These are phyloP conservation scores for Eimeria necatrix DNA, from an alignment of 169 alveolate genomes.

Conservation along the genomic window DNA sequence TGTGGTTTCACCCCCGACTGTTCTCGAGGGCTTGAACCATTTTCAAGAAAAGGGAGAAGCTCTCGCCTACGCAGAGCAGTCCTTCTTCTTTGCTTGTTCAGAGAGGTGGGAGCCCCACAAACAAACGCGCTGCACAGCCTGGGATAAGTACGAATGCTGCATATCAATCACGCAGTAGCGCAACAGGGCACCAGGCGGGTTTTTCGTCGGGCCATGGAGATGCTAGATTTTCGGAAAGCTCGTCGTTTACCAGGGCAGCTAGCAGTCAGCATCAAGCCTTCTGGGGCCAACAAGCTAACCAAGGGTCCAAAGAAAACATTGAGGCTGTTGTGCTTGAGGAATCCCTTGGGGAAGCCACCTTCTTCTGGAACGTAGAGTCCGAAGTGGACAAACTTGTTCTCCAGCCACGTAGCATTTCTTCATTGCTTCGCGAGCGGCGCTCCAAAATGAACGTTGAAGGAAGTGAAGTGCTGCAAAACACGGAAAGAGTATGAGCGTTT, in stretches of 20 bases:
- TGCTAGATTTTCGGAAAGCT: not conserved
- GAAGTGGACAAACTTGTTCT: conserved; percentile 38
- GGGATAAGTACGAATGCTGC: not conserved
- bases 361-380: conserved; percentile 63
- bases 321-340: conserved; percentile 65
- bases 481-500: conserved; percentile 8
- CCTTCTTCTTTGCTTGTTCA: not conserved
- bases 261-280: not conserved
- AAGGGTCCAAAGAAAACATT: not conserved
- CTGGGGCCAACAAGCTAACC: not conserved
- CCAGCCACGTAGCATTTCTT: conserved; percentile 31
- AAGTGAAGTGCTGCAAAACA: not conserved
- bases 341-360: conserved; percentile 46
- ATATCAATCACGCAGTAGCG: not conserved
- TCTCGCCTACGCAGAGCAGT: not conserved
- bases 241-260: not conserved
- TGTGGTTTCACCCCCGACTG: not conserved
- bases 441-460: not conserved
- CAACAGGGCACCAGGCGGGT: not conserved
- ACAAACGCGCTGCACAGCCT: not conserved
- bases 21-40: not conserved
- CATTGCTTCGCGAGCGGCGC: conserved; percentile 47
- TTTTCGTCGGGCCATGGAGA: not conserved
- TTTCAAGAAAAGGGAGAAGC: not conserved
- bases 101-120: not conserved